These are phyloP conservation scores for Tricholoma hemisulphureum DNA, from an alignment of 768 basidiomycete species.

Conservation along the genomic window DNA sequence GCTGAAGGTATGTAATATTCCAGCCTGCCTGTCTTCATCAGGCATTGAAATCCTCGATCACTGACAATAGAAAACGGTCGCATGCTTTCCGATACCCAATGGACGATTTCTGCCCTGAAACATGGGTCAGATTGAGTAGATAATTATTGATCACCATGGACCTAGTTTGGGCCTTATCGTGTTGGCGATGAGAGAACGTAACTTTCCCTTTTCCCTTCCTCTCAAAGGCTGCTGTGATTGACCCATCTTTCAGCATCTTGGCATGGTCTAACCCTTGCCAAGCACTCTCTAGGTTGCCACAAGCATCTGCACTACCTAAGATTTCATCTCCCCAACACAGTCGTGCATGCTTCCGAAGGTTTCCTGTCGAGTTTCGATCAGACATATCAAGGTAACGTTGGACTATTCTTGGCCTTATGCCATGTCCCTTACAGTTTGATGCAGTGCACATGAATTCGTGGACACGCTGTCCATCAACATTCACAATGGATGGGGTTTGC, in stretches of 20 bases:
- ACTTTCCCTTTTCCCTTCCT: conserved; percentile 26
- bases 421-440: conserved; percentile 18
- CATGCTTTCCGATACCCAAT: too few relatives aligned
- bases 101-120: not conserved
- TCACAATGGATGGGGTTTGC: too few relatives aligned
- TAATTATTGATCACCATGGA: too few relatives aligned
- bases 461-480: conserved; percentile 11
- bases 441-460: conserved; percentile 30
- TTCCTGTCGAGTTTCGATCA: too few relatives aligned
- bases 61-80: too few relatives aligned
- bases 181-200: conserved; percentile 26
- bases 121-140: not conserved
- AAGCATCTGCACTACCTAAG: conserved; percentile 13
- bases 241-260: conserved; percentile 11
- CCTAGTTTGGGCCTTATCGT: conserved; percentile 3
- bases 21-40: too few relatives aligned
- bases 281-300: conserved; percentile 6
- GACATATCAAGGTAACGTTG: conserved; percentile 27
- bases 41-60: too few relatives aligned
- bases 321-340: conserved; percentile 30
- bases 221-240: conserved; percentile 29
- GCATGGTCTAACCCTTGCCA: conserved; percentile 2
- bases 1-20: too few relatives aligned
- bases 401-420: conserved; percentile 9
- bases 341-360: conserved; percentile 26